Evolutionary conservation across 257 asterid genomes (phyloP), one percentile per base, ranked within the genome.

Genomic region (Rubia yunnanensis): DNA sequence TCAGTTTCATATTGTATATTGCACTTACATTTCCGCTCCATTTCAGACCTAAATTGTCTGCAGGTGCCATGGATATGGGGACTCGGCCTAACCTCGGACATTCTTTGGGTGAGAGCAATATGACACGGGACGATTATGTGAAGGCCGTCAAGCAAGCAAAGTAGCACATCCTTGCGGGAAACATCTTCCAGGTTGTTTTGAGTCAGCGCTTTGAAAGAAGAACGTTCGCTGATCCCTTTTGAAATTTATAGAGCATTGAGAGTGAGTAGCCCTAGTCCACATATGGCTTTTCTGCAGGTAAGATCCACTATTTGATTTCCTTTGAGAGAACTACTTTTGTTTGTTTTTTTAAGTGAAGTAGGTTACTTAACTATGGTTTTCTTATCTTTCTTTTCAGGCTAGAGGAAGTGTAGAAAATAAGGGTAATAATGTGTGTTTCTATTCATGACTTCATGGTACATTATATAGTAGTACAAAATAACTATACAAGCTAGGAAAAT

Each of bases 221-320:
- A 79, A 92, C 96, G 48, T 89, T 82, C 80, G 95, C 97, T 46
- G 89, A 89, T 63, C 98, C 98, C 4, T n/a, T 92, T 87, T 76
- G 96, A 92, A 82, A 81, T 92, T 46, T 92, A 92, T 66, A 80
- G 98, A 82, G 86, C 98, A 73, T 57, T 92, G 72, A 85, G 96
- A 81, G 79, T 85, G 69, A 95, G 83, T 74, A 92, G 89, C 82
- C 98, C 96, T 23, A 92, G 98, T 78, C 96, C 98, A 60, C 83
- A 85, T 66, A 92, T 92, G 96, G 75, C 82, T 67, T 92, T 89
- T 72, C 63, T 89, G 73, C 97, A 92, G 87, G 96, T 86, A 44
- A 30, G 52, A 72, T 46, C 54, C 67, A 44, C 31, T 20, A n/a
- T 28, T 20, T 44, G 10, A 52, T 72, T 59, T 22, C 34, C n/a